These are phyloP conservation scores for Halenospora varia DNA, from an alignment of 495 filamentous ascomycete genomes.

Conservation along the genomic window DNA sequence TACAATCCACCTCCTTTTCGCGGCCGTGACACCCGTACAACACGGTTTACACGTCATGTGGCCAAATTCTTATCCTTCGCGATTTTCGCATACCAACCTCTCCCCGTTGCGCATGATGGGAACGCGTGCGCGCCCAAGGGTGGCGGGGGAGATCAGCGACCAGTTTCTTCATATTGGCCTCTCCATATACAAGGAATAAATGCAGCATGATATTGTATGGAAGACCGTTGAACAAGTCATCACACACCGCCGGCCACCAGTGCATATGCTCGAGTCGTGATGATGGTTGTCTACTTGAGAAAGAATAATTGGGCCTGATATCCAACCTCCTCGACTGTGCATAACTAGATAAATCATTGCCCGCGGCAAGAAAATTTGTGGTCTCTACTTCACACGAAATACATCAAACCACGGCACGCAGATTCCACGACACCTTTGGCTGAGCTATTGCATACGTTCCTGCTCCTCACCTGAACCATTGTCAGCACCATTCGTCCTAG, in stretches of 20 bases:
- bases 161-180: conserved; percentile 8
- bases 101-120: not conserved
- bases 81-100: not conserved
- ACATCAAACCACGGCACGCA: too few relatives aligned
- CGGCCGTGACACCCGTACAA: too few relatives aligned
- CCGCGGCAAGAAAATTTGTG: not conserved
- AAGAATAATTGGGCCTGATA: conserved; percentile 16
- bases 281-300: not conserved
- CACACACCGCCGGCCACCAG: conserved; percentile 12
- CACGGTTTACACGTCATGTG: not conserved
- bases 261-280: conserved; percentile 1
- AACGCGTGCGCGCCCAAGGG: conserved; percentile 5
- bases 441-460: too few relatives aligned
- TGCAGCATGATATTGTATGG: conserved; percentile 5
- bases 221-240: conserved; percentile 7
- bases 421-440: too few relatives aligned
- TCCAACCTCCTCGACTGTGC: conserved; percentile 16
- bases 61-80: not conserved
- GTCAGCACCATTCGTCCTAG: not conserved
- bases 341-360: conserved; percentile 17
- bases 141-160: conserved; percentile 10
- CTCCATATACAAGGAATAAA: conserved; percentile 5
- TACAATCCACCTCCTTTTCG: not conserved
- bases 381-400: too few relatives aligned
- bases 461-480: not conserved